Percentiles rank a stretch among this genome's conserved stretches.
phyloP scores from a whole-genome alignment of 345 rosid species.

The Geranium brycei region DNA sequence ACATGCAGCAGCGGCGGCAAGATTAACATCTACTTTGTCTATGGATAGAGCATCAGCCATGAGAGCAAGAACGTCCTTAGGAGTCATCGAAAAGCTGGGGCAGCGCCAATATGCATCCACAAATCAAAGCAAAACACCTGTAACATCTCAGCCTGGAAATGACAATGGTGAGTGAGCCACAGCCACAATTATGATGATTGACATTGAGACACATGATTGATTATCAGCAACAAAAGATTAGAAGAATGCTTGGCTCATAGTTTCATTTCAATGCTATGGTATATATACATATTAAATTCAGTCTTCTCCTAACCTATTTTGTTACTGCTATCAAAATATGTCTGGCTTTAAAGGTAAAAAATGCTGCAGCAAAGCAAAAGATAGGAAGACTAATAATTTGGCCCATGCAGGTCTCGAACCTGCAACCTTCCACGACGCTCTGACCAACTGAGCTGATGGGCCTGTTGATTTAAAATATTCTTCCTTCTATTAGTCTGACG shows the following conservation, averaged over 20 bases:
- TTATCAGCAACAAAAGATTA: too few relatives aligned
- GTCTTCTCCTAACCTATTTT: too few relatives aligned
- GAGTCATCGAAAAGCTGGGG: not conserved
- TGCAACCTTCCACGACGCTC: slow-evolving; percentile 79
- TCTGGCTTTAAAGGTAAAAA: too few relatives aligned
- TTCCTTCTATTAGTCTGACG: too few relatives aligned
- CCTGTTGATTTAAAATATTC: not conserved
- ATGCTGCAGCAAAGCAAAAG: too few relatives aligned
- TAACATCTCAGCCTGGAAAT: not conserved
- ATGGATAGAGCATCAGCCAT: not conserved
- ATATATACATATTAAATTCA: too few relatives aligned
- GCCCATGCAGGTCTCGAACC: slow-evolving; percentile 33
- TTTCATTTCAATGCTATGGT: too few relatives aligned
- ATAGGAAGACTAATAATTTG: not conserved
- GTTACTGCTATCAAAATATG: too few relatives aligned
- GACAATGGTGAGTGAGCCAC: too few relatives aligned
- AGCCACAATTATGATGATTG: too few relatives aligned
- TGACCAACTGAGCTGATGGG: slow-evolving; percentile 39
- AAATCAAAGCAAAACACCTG: not conserved
- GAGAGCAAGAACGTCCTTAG: not conserved
- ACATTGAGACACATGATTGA: too few relatives aligned
- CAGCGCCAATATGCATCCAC: not conserved
- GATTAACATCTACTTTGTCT: not conserved
- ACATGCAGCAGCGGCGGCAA: not conserved
- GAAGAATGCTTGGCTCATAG: too few relatives aligned